phyloP scores from a whole-genome alignment of 2,329 filamentous ascomycete genomes.

The Ceratocystis harringtonii region DNA sequence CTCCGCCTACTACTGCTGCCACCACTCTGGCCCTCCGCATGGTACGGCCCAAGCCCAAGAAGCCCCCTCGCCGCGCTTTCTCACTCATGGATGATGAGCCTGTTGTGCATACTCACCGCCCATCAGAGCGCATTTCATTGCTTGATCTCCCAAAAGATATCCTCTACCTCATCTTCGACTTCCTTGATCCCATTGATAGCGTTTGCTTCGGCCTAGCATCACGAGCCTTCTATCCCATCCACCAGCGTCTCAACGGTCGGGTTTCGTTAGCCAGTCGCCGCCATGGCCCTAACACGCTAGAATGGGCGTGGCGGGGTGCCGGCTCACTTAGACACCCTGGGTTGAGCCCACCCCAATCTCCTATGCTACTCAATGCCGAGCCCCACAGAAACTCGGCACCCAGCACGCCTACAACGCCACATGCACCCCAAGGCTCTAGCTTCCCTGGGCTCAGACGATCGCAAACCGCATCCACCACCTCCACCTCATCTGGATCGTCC shows the following conservation, averaged over 20 bases:
- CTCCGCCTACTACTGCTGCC: conserved; percentile 21
- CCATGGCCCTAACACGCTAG: conserved; percentile 45
- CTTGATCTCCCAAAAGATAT: conserved; percentile 43
- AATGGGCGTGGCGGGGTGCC: conserved; percentile 48
- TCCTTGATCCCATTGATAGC: conserved; percentile 49
- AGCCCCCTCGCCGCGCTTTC: conserved; percentile 39
- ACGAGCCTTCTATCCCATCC: conserved; percentile 43
- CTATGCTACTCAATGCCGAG: conserved; percentile 1
- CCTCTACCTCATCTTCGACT: conserved; percentile 45
- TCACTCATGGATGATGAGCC: conserved; percentile 47
- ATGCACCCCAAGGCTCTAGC: conserved; percentile 10
- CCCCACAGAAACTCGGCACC: not conserved
- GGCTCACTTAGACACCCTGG: conserved; percentile 28
- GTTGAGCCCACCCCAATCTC: conserved; percentile 12
- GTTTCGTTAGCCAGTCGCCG: conserved; percentile 44
- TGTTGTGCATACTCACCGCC: conserved; percentile 32
- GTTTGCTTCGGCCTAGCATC: conserved; percentile 46
- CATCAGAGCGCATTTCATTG: conserved; percentile 33
- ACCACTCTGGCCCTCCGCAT: conserved; percentile 21
- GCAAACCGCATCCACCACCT: conserved; percentile 5
- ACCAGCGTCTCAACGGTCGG: conserved; percentile 38
- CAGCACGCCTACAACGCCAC: conserved; percentile 7
- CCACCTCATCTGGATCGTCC: conserved; percentile 12
- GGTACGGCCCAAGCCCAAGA: conserved; percentile 15
- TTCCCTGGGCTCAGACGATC: not conserved